Base-by-base conservation (phyloP, 495 filamentous ascomycete genomes). In the Penicillium crystallinum region DNA sequence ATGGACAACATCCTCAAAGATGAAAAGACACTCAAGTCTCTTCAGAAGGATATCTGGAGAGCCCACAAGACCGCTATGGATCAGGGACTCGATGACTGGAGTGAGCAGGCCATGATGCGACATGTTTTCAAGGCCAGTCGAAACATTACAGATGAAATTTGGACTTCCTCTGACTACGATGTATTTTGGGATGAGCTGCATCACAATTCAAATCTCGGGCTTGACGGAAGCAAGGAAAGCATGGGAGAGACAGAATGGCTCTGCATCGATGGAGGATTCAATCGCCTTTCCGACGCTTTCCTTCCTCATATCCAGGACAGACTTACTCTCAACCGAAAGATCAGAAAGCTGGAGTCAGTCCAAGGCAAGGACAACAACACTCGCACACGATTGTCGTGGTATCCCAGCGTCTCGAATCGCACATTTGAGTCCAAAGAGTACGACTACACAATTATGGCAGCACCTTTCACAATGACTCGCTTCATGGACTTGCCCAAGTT, bases 361-460 rank as follows among this genome's bases (percentile, higher is more conserved):
- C 25, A 38, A 8, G 51, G 27, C 22, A 22, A 11, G 3, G 27
- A 43, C 22, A 34, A 45, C 15, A 42, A 34, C 12, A 48, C 46
- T 8, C 42, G 43, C n/a, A 62, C 58, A 7, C 50, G 51, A 17
- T 41, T 66, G 2, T 66, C 60, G 25, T 67, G 64, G 64, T 62
- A 55, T 33, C 58, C 55, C 8, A 48, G 38, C 19, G 41, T 56
- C 27, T 52, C 41, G 8, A 61, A 67, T 31, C 53, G 61, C 14
- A 64, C 58, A 17, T 56, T 27, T 33, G 50, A 67, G 35, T 53
- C 49, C 7, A 56, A 51, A 38, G 55, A 64, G 23, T 67, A 62
- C 36, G 64, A 67, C 46, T 64, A 67, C 45, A 61, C 57, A 10
- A 58, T 67, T 49, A 62, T 63, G 54, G 59, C 64, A n/a, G 55